Percentiles rank a stretch among this genome's conserved stretches.
Conservation (phyloP, 169 alveolate species). For the Eimeria zaria region DNA sequence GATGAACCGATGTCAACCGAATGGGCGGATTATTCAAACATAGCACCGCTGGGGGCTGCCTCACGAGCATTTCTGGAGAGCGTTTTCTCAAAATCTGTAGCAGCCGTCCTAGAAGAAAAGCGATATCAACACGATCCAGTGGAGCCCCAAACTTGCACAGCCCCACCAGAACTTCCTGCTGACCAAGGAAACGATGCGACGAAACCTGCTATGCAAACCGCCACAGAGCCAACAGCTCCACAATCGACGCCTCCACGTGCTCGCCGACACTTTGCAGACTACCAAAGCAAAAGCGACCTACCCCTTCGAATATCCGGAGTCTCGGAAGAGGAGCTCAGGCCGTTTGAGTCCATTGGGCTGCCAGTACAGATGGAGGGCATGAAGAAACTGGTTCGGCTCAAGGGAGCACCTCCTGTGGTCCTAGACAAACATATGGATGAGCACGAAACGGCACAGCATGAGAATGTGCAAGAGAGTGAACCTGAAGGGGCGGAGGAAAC, state of each 20-base stretch:
- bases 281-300: slow-evolving; percentile 46
- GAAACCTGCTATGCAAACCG: neutral
- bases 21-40: slow-evolving; percentile 75
- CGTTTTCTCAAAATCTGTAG: slow-evolving; percentile 36
- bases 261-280: slow-evolving; percentile 59
- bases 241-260: neutral
- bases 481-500: neutral
- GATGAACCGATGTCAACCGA: slow-evolving; percentile 23
- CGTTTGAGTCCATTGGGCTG: slow-evolving; percentile 49
- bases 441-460: neutral
- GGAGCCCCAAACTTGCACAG: neutral
- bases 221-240: neutral
- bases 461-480: neutral
- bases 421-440: neutral
- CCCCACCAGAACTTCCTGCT: neutral
- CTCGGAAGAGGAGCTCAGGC: slow-evolving; percentile 69
- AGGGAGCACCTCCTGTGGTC: slow-evolving; percentile 17
- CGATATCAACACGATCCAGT: neutral
- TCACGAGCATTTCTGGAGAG: slow-evolving; percentile 72
- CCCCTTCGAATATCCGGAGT: slow-evolving; percentile 70
- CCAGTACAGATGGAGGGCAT: slow-evolving; percentile 73
- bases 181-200: neutral
- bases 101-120: slow-evolving; percentile 15
- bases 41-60: slow-evolving; percentile 81
- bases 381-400: slow-evolving; percentile 34